phyloP scores from a whole-genome alignment of 768 basidiomycete species.

The Postia placenta region DNA sequence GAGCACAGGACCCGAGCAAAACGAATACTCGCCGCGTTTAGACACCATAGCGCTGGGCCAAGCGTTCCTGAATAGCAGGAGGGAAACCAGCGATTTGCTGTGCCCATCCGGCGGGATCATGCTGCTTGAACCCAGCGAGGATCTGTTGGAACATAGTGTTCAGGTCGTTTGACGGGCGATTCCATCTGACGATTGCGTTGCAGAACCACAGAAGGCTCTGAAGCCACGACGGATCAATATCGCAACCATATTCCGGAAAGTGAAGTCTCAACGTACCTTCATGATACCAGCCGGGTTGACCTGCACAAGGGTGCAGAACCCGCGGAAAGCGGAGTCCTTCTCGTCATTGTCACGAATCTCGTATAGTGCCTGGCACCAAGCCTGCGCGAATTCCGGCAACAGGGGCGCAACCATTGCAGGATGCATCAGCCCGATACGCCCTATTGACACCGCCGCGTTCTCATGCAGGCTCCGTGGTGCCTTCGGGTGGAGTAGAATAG shows the following conservation, averaged over 20 bases:
- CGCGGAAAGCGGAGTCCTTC: slow-evolving; percentile 98
- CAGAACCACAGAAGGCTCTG: slow-evolving; percentile 97
- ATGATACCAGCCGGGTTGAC: slow-evolving; percentile 91
- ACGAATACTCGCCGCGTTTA: slow-evolving; percentile 11
- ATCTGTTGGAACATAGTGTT: slow-evolving; percentile 93
- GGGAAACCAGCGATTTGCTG: slow-evolving; percentile 81
- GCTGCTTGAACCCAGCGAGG: slow-evolving; percentile 83
- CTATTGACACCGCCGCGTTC: slow-evolving; percentile 98
- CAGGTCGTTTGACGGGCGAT: slow-evolving; percentile 83
- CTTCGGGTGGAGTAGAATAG: slow-evolving; percentile 88
- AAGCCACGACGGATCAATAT: slow-evolving; percentile 23
- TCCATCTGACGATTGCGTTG: slow-evolving; percentile 96
- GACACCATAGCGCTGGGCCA: slow-evolving; percentile 84
- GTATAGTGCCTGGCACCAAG: slow-evolving; percentile 95
- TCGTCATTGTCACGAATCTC: slow-evolving; percentile 99
- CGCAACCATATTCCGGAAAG: neutral
- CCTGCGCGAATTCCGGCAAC: slow-evolving; percentile 83
- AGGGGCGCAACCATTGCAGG: slow-evolving; percentile 85
- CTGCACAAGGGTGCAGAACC: slow-evolving; percentile 93
- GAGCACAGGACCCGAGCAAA: too few species aligned
- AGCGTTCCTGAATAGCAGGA: slow-evolving; percentile 79
- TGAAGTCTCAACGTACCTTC: slow-evolving; percentile 51
- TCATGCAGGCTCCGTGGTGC: slow-evolving; percentile 92
- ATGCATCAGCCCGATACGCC: slow-evolving; percentile 91
- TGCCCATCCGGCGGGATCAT: slow-evolving; percentile 81